Percentiles rank a stretch among this genome's conserved stretches.
phyloP scores from a whole-genome alignment of 768 basidiomycete species.

The Holtermannia corniformis region DNA sequence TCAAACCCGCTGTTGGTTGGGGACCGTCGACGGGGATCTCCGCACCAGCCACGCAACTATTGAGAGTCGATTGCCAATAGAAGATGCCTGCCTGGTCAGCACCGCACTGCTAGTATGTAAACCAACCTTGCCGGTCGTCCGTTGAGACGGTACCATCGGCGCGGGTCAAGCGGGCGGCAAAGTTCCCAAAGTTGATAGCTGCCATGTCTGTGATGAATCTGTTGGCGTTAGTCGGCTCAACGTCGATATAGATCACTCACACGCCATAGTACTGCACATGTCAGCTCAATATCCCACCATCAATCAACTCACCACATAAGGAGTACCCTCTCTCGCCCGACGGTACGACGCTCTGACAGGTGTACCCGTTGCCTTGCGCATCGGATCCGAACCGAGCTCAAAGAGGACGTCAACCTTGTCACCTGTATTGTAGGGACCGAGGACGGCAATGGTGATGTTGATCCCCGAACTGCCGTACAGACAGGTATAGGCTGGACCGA shows the following conservation, averaged over 20 bases:
- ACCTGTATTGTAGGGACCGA: background rate
- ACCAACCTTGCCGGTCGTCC: conserved; percentile 5
- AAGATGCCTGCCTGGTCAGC: background rate
- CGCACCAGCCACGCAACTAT: conserved; percentile 1
- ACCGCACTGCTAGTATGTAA: background rate
- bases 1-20: background rate
- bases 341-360: background rate
- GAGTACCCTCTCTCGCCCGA: background rate
- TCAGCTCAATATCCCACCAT: background rate
- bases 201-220: background rate
- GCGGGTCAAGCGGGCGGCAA: conserved; percentile 1
- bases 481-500: conserved; percentile 1
- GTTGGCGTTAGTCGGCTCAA: background rate
- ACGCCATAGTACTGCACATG: background rate
- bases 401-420: conserved; percentile 3
- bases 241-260: background rate
- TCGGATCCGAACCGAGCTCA: background rate
- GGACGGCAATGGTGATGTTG: conserved; percentile 3
- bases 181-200: background rate
- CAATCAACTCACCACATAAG: background rate
- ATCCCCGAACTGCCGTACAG: background rate
- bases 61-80: background rate
- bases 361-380: background rate
- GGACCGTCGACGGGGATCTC: background rate
- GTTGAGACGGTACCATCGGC: background rate